Evolutionary conservation across 371 early-diverging fungal genomes (phyloP).

Genomic region (Syncephalastrum monosporum): DNA sequence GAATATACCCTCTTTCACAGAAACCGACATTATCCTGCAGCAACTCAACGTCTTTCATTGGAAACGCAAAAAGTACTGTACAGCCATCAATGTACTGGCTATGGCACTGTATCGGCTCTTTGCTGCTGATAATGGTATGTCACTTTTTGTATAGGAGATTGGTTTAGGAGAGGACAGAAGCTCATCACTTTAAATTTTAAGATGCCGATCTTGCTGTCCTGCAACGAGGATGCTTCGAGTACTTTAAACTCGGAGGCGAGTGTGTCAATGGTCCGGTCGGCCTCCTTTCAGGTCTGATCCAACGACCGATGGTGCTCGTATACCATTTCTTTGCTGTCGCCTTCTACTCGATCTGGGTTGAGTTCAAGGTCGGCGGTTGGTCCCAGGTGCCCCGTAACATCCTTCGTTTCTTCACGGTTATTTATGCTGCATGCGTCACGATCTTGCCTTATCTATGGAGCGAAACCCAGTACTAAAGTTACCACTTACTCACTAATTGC

Average conservation of each 20-base stretch:
- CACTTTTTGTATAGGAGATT: not conserved
- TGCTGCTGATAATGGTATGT: slow-evolving; percentile 63
- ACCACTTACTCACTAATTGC: not conserved
- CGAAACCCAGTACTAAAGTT: slow-evolving; percentile 43
- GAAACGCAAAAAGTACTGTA: slow-evolving; percentile 72
- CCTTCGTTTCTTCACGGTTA: slow-evolving; percentile 37
- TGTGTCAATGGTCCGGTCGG: slow-evolving; percentile 84
- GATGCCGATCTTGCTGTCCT: slow-evolving; percentile 57
- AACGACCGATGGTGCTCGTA: slow-evolving; percentile 66
- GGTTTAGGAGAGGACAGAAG: not conserved
- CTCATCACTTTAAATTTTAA: slow-evolving; percentile 2
- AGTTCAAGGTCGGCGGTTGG: slow-evolving; percentile 41
- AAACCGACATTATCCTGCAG: slow-evolving; percentile 52
- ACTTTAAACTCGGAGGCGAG: slow-evolving; percentile 81
- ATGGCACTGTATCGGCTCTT: slow-evolving; percentile 87
- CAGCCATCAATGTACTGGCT: slow-evolving; percentile 88
- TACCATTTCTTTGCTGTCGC: slow-evolving; percentile 88
- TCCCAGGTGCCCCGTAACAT: slow-evolving; percentile 35
- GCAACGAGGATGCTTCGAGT: slow-evolving; percentile 86
- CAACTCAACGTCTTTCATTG: slow-evolving; percentile 71
- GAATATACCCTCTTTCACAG: slow-evolving; percentile 52
- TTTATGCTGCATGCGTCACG: slow-evolving; percentile 56
- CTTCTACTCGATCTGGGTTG: slow-evolving; percentile 58
- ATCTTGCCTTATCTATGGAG: slow-evolving; percentile 58
- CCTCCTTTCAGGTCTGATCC: slow-evolving; percentile 73